Evolutionary conservation across 305 asterid genomes (phyloP), one percentile per base, ranked within the genome.

Genomic region (Striga hermonthica): DNA sequence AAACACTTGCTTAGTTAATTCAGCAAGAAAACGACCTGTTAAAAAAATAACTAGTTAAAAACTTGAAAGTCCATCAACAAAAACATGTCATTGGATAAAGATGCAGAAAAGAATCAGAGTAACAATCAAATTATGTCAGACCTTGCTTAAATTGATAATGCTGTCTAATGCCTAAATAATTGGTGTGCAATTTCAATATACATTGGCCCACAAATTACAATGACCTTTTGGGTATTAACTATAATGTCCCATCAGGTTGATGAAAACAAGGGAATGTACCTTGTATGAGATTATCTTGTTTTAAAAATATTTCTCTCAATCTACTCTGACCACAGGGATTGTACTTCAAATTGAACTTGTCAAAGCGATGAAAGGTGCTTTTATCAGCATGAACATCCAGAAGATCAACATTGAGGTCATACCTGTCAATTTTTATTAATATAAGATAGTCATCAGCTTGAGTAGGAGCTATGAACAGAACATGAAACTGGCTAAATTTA

Each of bases 261-360:
- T 60, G 16, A 53, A 47, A 58, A 70, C 40, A 45, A 49, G 45
- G 40, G 69, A 64, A 41, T 65, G 67, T 81, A 86, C 95, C 95
- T 75, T 86, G 95, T 74, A 86, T 86, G 43, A 86, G 91, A 81
- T 86, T 86, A 64, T 86, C 95, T 81, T 86, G 95, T 82, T 86
- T 86, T 76, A 86, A 78, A 68, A 86, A 86, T 66, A 86, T 86
- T 79, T 86, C 95, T 69, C 95, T 81, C 61, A 86, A 79, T 72
- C 95, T 86, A 79, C 95, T 86, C 75, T 86, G 95, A 68, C 95
- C 95, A 67, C 95, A 86, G 53, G 95, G 95, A 79, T 86, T 86
- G 59, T 86, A 86, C 80, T 86, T 86, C 68, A 86, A 80, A 79
- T 86, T 86, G 61, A 86, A 86, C 69, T 86, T 86, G 86, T 86